A percentile compares a stretch with the other conserved stretches of the same genome.
Evolutionary conservation across 805 yeast genomes (phyloP).

Genomic region (Metschnikowia cubensis): DNA sequence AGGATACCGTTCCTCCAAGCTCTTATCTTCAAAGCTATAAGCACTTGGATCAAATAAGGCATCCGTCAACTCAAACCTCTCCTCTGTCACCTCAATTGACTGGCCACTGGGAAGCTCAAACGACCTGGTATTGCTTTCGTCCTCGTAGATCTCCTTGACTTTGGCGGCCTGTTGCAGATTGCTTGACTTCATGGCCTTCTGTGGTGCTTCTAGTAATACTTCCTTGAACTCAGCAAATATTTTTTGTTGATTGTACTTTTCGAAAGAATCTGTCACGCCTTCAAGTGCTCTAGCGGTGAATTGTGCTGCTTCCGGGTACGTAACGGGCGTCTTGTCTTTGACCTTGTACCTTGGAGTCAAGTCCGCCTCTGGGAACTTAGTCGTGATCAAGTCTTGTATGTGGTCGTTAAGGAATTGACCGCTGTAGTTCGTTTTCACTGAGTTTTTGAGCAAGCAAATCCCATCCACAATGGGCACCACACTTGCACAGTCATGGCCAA

Average conservation of each 20-base stretch:
- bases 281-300: constrained; percentile 22
- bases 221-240: constrained; percentile 75
- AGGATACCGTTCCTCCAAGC: constrained; percentile 26
- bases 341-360: constrained; percentile 44
- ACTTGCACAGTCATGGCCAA: constrained; percentile 74
- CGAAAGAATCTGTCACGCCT: constrained; percentile 46
- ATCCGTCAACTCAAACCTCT: constrained; percentile 64
- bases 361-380: constrained; percentile 26
- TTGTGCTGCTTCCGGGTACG: constrained; percentile 29
- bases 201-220: constrained; percentile 54
- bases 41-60: constrained; percentile 63
- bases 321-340: constrained; percentile 38
- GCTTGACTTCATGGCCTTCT: constrained; percentile 24
- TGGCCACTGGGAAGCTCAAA: constrained; percentile 81
- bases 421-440: constrained; percentile 66
- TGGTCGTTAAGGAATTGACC: constrained; percentile 65
- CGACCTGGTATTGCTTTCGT: constrained; percentile 35
- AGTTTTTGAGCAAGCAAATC: constrained; percentile 65
- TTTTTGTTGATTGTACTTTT: constrained; percentile 51
- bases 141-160: constrained; percentile 25
- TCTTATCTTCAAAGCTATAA: constrained; percentile 30
- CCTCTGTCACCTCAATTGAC: constrained; percentile 53
- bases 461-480: constrained; percentile 86
- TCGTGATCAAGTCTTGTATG: constrained; percentile 38
- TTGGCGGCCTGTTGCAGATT: constrained; percentile 21